phyloP scores from a whole-genome alignment of 306 rosid genomes.

The Quercus alba region DNA sequence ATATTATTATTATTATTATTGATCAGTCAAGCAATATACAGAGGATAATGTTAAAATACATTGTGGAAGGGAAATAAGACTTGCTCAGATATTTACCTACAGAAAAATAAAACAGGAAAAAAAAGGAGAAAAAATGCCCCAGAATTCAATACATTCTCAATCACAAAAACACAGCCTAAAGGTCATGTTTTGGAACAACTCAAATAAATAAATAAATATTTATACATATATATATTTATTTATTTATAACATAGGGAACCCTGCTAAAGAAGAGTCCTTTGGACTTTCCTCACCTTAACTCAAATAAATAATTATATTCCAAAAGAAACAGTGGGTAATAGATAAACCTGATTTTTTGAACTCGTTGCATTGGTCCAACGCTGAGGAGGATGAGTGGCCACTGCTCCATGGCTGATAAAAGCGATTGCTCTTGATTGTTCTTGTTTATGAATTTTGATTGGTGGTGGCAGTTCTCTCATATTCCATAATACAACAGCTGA shows the following conservation, averaged over 20 bases:
- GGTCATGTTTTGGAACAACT: neutral
- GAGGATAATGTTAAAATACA: neutral
- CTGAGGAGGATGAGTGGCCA: conserved; percentile 24
- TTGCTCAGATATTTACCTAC: neutral
- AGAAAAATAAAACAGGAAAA: neutral
- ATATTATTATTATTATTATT: neutral
- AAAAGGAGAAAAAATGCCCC: neutral
- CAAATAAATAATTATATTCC: neutral
- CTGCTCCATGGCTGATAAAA: conserved; percentile 40
- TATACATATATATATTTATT: too few relatives aligned
- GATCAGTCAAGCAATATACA: neutral
- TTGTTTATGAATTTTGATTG: conserved; percentile 18
- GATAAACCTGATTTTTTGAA: conserved; percentile 55
- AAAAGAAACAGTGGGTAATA: neutral
- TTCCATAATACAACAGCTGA: conserved; percentile 69
- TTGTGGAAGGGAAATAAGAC: neutral
- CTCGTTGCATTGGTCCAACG: conserved; percentile 35
- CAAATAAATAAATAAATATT: neutral
- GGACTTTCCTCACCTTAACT: neutral
- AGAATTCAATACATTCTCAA: neutral
- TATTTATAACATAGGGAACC: too few relatives aligned
- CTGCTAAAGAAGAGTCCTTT: too few relatives aligned
- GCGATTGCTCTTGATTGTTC: conserved; percentile 48
- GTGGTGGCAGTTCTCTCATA: conserved; percentile 67
- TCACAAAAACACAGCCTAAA: neutral